Evolutionary conservation across 495 filamentous ascomycete genomes (phyloP), one percentile per base, ranked within the genome.

Genomic region (Lasiosphaeria ovina): DNA sequence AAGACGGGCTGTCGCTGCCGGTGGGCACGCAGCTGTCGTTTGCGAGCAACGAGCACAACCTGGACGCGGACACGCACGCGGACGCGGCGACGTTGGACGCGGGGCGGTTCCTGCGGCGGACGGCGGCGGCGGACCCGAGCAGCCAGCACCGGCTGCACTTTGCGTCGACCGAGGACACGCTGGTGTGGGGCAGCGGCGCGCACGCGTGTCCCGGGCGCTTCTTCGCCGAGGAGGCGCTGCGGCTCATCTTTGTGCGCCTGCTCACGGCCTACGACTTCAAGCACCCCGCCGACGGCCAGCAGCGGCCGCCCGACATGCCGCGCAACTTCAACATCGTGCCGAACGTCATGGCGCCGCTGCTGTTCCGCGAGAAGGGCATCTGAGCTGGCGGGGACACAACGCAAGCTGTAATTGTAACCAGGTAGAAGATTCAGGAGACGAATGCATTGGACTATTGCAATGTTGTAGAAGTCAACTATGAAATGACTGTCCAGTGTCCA

Each of bases 1-100:
- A 47, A 47, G 44, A 47, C 44, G 44, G 44, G 12, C 44, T 47
- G 4, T 47, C 44, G 44, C 44, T n/a, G 44, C 44, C 11, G 44
- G 44, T 4, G 44, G 12, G 12, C 12, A 47, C 44, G 11, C 16
- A 11, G 44, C 44, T 4, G 12, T 9, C 44, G 44, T n/a, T n/a
- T 14, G 16, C 44, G 44, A 47, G 12, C 44, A 47, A n/a, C 44
- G 44, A 47, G 12, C 12, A 47, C 44, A 24, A 24, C 44, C 44
- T 9, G 44, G 4, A 9, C 11, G 16, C 44, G 12, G 44, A n/a
- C 12, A n/a, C 4, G 44, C 12, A n/a, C 4, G 12, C 44, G 4
- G 44, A 47, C 44, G 44, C 44, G 8, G 44, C 44, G 8, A 4
- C 12, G 44, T 47, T 47, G 0, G 44, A 47, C 44, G 12, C 44